phyloP scores from a whole-genome alignment of 257 asterid genomes.

The Paulownia fortunei region DNA sequence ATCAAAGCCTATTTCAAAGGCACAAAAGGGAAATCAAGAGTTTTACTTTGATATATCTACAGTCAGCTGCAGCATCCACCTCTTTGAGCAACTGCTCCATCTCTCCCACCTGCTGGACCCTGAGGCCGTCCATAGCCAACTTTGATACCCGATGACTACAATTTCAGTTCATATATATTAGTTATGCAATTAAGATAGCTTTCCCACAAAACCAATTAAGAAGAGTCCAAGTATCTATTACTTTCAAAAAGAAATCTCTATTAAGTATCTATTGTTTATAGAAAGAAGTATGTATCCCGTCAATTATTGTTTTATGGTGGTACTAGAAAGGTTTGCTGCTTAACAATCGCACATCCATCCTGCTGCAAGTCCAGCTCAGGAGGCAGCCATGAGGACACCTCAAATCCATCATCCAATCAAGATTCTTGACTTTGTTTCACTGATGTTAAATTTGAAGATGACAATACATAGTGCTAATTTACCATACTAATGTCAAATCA shows the following conservation, averaged over 20 bases:
- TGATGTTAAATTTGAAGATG: neutral
- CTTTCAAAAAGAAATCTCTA: neutral
- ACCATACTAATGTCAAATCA: neutral
- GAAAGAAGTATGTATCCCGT: too few species aligned
- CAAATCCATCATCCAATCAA: neutral
- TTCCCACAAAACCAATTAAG: neutral
- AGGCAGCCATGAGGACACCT: neutral
- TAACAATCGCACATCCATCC: neutral
- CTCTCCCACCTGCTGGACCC: conserved; percentile 64
- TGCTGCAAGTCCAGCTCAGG: neutral
- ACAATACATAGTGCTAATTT: neutral
- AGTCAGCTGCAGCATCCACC: conserved; percentile 73
- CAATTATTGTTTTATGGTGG: neutral
- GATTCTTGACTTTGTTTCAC: neutral
- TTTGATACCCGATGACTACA: conserved; percentile 83
- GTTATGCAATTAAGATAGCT: neutral
- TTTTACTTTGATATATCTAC: neutral
- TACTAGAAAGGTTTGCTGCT: neutral
- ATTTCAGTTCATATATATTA: conserved; percentile 1
- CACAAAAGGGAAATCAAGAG: conserved; percentile 17
- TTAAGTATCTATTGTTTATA: neutral
- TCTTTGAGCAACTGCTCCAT: conserved; percentile 63
- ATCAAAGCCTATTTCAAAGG: neutral
- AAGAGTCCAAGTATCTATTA: neutral
- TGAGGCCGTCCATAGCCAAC: conserved; percentile 72